Base-by-base conservation (phyloP, 306 rosid genomes). In the Pyrus bretschneideri region DNA sequence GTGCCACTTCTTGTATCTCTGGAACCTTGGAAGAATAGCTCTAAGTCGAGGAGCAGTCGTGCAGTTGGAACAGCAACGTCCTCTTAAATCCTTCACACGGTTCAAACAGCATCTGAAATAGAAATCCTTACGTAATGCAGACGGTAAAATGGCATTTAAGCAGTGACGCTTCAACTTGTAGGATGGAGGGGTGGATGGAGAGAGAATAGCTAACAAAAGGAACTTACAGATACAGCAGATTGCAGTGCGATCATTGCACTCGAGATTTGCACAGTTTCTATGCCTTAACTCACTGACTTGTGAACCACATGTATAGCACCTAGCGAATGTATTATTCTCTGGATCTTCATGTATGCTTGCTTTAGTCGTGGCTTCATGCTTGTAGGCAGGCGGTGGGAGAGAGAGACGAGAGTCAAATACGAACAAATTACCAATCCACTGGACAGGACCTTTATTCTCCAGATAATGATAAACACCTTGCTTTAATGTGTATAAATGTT, bases 381-480 rank as follows among this genome's bases (percentile, higher is more conserved):
- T 40, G 90, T 81, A 83, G 57, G 85, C 44, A 59, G 97, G 79
- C 57, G 97, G 97, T 59, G 95, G 90, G 62, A 92, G 89, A 79
- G 98, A 92, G 75, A 92, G 88, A 71, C 97, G 96, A 30, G 97
- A 92, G 85, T 95, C 97, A 76, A 95, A 95, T 73, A 95, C 97
- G 62, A 95, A 92, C 81, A 95, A 83, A 74, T 95, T 92, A 71
- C 98, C 98, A 22, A 88, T 71, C 98, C 97, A 95, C 76, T 90
- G 84, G 22, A 79, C 85, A 17, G 92, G 83, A 75, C 97, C 98
- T 89, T 90, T 92, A 33, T 76, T 88, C 85, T 84, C 77, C 71
- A 95, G 83, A 88, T 92, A 95, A 81, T 90, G 79, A 71, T 97
- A 90, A 78, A 95, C 92, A 40, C 98, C 98, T 27, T 97, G 97